Percentiles rank a stretch among this genome's conserved stretches.
Evolutionary conservation across 345 rosid species (phyloP).

Genomic region (Fremontodendron californicum): DNA sequence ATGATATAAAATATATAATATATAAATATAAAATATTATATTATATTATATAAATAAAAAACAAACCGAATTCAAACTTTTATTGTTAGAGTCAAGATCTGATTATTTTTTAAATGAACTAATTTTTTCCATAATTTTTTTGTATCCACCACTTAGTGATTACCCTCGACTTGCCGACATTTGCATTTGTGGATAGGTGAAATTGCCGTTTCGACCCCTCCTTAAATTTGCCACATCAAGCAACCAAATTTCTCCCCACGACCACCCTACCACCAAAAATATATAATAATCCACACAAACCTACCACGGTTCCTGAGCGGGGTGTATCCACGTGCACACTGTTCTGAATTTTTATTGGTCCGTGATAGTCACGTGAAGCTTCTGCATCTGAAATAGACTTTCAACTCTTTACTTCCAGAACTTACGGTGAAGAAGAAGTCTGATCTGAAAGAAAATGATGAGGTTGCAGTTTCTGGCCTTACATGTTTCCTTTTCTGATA

Average conservation of each 20-base stretch:
- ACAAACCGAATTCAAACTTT: no score
- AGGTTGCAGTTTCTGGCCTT: conserved; percentile 3
- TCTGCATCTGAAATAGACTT: not conserved
- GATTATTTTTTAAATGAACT: no score
- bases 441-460: conserved; percentile 2
- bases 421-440: not conserved
- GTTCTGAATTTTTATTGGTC: not conserved
- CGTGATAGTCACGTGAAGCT: not conserved
- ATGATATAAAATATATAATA: no score
- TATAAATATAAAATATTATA: no score
- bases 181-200: not conserved
- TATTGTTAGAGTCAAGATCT: no score
- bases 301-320: not conserved
- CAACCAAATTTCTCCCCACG: not conserved
- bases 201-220: not conserved
- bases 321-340: not conserved
- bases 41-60: no score
- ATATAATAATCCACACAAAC: not conserved
- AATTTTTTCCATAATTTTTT: no score
- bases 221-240: conserved; percentile 10
- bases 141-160: no score
- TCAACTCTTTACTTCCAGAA: not conserved
- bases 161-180: not conserved
- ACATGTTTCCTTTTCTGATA: not conserved
- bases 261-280: not conserved